phyloP scores from a whole-genome alignment of 2,329 filamentous ascomycete genomes.

The Albophoma yamanashiensis region DNA sequence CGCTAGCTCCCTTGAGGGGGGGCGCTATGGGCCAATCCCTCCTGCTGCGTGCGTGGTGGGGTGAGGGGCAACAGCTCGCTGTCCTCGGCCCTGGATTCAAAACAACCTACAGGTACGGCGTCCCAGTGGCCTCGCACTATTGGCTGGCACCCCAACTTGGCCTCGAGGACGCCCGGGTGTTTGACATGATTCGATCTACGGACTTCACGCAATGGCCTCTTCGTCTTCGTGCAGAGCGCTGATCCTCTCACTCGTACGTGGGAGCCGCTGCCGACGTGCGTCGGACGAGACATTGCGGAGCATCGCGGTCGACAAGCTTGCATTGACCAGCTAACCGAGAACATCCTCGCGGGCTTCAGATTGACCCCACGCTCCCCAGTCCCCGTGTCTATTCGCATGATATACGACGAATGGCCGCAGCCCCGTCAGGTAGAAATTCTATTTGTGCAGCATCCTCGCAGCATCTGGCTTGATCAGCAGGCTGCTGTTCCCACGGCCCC shows the following conservation, averaged over 20 bases:
- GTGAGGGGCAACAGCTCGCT: not conserved
- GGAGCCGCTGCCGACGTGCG: not conserved
- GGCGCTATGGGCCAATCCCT: not conserved
- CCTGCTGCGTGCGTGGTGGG: not conserved
- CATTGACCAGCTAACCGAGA: not conserved
- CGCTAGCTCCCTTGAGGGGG: not conserved
- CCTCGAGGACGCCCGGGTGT: not conserved
- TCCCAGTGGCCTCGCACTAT: not conserved
- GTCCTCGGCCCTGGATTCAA: not conserved
- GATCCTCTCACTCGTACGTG: not conserved
- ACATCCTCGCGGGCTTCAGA: not conserved
- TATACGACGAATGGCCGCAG: not conserved
- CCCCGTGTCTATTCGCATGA: not conserved
- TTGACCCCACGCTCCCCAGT: not conserved
- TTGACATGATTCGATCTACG: not conserved
- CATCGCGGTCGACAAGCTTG: not conserved
- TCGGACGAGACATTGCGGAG: not conserved
- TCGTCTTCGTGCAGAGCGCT: not conserved
- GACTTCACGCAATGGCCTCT: not conserved
- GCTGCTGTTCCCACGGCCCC: not conserved
- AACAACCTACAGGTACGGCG: not conserved
- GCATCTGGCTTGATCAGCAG: not conserved
- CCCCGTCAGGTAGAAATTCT: not conserved
- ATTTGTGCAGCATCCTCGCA: not conserved
- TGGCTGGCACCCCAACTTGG: not conserved